Evolutionary conservation across 805 yeast genomes (phyloP), one percentile per base, ranked within the genome.

Genomic region (Kodamaea restingae): DNA sequence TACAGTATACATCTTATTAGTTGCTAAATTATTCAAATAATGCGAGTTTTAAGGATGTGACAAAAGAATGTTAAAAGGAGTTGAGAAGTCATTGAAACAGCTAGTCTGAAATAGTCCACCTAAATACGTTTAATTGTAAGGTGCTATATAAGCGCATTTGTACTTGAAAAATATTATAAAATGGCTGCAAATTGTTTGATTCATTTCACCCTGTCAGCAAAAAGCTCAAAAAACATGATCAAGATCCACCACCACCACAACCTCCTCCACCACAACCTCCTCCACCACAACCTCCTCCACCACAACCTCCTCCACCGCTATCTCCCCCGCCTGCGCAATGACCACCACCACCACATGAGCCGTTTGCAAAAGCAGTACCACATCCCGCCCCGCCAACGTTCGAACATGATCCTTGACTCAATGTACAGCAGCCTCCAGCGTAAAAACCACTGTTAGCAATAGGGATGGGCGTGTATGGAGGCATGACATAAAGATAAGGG

Each of bases 261-360:
- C 36, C 34, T 14, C 47, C 36, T 6, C 45, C 41, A 18, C 41
- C 31, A 4, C 39, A 38, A 6, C 42, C 39, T 3, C 39, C 44
- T n/a, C 28, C 28, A 2, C 36, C 28, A 14, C 36, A 28, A 12
- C 36, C 36, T 14, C 36, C 36, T 11, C 36, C 36, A 15, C 36
- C 9, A 15, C 36, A 5, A 8, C 36, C 36, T 10, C 36, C 30
- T 12, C 36, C 17, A 11, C 36, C 36, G 10, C 15, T 14, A 4
- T 22, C 36, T 3, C 36, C 36, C 4, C 36, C 30, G 11, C 27
- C 29, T 12, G 21, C 21, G 4, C 30, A 29, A 9, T 30, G 4
- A 24, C 29, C 30, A 24, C 36, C 36, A 14, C 30, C 30, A 4
- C 29, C 29, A 17, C 22, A 24, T 3, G 14, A 20, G 12, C 29